Conservation (phyloP, 129 eudicot species). For the Deinandra increscens region DNA sequence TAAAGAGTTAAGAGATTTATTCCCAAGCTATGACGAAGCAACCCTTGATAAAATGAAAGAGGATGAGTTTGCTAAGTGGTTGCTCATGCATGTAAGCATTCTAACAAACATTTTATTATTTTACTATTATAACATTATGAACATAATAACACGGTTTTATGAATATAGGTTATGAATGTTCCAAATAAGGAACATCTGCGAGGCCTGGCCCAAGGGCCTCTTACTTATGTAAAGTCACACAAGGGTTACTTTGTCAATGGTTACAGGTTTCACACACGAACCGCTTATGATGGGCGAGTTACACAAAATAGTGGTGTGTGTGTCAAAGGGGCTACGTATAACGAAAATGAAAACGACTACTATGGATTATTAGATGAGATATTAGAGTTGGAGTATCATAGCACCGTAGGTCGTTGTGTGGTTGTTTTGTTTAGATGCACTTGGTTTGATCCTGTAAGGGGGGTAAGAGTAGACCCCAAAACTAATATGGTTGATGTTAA, state of each 20-base stretch:
- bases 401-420: not conserved
- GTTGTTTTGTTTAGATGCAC: not conserved
- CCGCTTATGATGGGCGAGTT: not conserved
- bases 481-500: not conserved
- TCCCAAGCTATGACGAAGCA: not conserved
- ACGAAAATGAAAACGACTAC: not conserved
- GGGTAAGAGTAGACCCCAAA: not conserved
- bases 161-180: not conserved
- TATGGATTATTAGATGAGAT: not conserved
- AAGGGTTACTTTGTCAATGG: slow-evolving; percentile 7
- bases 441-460: not conserved
- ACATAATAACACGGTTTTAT: not conserved
- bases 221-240: not conserved
- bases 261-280: not conserved
- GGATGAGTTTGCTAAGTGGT: not conserved
- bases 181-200: not conserved
- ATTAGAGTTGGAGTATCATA: not conserved
- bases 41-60: slow-evolving; percentile 5
- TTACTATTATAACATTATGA: not conserved
- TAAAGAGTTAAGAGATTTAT: not conserved
- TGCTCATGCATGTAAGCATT: not conserved
- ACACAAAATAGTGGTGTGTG: not conserved
- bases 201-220: not conserved
- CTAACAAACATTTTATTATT: not conserved
- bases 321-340: not conserved